Evolutionary conservation across 2,329 filamentous ascomycete species (phyloP), one percentile per base, ranked within the genome.

Genomic region (Alternaria tenuissima): DNA sequence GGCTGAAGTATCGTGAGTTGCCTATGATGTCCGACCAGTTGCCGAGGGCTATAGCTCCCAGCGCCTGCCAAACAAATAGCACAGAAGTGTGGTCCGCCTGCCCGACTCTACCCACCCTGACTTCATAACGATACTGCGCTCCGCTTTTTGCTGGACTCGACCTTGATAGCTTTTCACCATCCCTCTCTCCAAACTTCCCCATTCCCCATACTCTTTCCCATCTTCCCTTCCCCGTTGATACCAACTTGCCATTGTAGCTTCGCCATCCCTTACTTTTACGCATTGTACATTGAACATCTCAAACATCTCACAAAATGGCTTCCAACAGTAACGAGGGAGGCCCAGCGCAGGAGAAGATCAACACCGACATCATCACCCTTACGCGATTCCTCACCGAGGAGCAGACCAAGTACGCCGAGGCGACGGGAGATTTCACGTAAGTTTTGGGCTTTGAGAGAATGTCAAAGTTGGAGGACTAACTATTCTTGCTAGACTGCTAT

Each of bases 391-490:
- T 99, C 73, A 98, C 93, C 30, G 95, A 99, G 84, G 94, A 97
- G 83, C 95, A 99, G 81, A 82, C 86, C 64, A 97, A 97, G 81
- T 89, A 96, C 83, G 90, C 91, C 78, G 93, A 98, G 79, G 95
- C 95, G 55, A 97, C 94, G 14, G 95, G 95, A 83, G 95, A 99
- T 83, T 99, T 99, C 83, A 99, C 95, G 93, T 97, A 86, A 63
- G 91, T 82, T 11, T 24, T 16, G 36, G 7, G 38, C 3, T 24
- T 8, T 6, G 18, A 12, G 4, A 8, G 1, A 7, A 4, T 20
- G 14, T 18, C 20, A 8, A 5, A 16, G 20, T 11, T 5, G 16
- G 34, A 39, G 4, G 42, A 26, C 48, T 63, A 9, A 58, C 16
- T 5, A 36, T 18, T 16, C 36, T 55, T n/a, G 52, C 41, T 74